Evolutionary conservation across 164 flowering plant genomes (phyloP).

Genomic region (Tetracentron sinense): DNA sequence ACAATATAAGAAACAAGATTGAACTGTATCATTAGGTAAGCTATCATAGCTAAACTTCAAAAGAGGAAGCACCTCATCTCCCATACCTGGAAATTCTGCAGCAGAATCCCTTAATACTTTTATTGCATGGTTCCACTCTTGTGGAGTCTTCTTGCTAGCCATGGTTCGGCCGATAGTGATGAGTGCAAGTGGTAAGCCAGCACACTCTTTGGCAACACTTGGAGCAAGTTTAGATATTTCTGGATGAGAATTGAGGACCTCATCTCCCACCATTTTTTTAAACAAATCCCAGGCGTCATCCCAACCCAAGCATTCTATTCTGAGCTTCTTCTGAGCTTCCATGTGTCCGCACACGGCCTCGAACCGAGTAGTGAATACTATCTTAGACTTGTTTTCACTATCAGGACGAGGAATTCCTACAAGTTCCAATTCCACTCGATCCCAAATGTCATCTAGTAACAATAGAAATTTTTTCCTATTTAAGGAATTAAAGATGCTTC

Average conservation of each 20-base stretch:
- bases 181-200: background rate
- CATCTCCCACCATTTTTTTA: background rate
- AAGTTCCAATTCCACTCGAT: background rate
- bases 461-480: background rate
- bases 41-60: background rate
- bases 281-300: background rate
- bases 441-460: background rate
- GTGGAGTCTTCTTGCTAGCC: background rate
- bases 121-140: background rate
- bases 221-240: background rate
- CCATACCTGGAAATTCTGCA: background rate
- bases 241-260: background rate
- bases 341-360: background rate
- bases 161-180: background rate
- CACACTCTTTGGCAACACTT: background rate
- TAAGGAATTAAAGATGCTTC: background rate
- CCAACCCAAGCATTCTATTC: background rate
- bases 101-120: background rate
- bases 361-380: background rate
- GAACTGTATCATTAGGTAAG: background rate
- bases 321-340: background rate
- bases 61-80: background rate
- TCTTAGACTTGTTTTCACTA: background rate
- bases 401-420: background rate
- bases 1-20: background rate